These are phyloP conservation scores for Pyrenochaeta sp. DNA, from an alignment of 2,329 filamentous ascomycete genomes.

Conservation along the genomic window DNA sequence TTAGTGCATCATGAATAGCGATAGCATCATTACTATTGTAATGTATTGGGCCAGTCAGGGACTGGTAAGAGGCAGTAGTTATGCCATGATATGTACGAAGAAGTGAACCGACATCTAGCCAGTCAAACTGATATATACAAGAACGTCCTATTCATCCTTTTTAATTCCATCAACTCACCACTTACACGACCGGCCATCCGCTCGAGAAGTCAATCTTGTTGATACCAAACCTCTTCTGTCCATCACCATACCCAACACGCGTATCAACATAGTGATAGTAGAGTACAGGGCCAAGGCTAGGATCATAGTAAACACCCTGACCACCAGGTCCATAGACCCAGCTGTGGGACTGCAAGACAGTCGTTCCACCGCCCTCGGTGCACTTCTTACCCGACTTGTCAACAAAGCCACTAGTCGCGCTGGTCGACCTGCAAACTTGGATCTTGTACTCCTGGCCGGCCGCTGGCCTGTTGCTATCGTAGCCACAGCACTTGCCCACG, in stretches of 20 bases:
- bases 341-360: slow-evolving; percentile 67
- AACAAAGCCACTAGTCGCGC: slow-evolving; percentile 62
- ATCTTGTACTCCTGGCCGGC: slow-evolving; percentile 72
- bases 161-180: background rate
- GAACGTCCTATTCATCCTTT: background rate
- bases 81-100: too few relatives aligned
- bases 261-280: slow-evolving; percentile 72
- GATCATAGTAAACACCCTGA: slow-evolving; percentile 66
- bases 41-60: too few relatives aligned
- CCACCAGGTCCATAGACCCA: slow-evolving; percentile 72
- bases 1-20: slow-evolving; percentile 15
- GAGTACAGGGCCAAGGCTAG: slow-evolving; percentile 60
- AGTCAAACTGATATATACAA: background rate
- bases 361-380: slow-evolving; percentile 65
- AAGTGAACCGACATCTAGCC: too few relatives aligned
- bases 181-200: slow-evolving; percentile 58
- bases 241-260: slow-evolving; percentile 61
- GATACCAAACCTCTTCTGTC: slow-evolving; percentile 62
- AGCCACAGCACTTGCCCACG: slow-evolving; percentile 69
- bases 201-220: slow-evolving; percentile 60
- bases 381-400: slow-evolving; percentile 65
- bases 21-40: too few relatives aligned
- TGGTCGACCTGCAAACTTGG: slow-evolving; percentile 67
- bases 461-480: slow-evolving; percentile 61
- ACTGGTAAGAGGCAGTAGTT: too few relatives aligned